Percentiles rank a stretch among this genome's conserved stretches.
These are phyloP conservation scores for Geotrichum carabidarum DNA, from an alignment of 1,139 yeast species.

Conservation along the genomic window DNA sequence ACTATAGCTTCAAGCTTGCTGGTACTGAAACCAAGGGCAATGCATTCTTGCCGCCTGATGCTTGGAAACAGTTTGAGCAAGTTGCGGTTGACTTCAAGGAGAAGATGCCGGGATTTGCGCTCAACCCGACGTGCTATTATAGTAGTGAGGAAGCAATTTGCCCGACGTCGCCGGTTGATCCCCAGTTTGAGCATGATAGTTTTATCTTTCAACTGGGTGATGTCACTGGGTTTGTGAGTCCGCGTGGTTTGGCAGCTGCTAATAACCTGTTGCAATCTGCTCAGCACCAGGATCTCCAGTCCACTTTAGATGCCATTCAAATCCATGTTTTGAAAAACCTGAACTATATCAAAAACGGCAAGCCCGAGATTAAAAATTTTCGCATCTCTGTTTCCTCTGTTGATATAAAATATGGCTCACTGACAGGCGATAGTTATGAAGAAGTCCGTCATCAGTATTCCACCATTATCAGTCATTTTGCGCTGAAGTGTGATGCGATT, in stretches of 20 bases:
- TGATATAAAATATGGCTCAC: conserved; percentile 44
- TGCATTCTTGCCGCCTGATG: conserved; percentile 28
- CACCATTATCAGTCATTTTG: conserved; percentile 23
- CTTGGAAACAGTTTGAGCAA: conserved; percentile 25
- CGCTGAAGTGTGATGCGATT: conserved; percentile 25
- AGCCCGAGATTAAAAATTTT: conserved; percentile 43
- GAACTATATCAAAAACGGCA: conserved; percentile 37
- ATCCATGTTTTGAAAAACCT: conserved; percentile 50
- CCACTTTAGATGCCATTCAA: conserved; percentile 62
- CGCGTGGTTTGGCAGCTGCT: conserved; percentile 28
- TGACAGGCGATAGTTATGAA: conserved; percentile 8
- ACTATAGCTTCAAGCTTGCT: conserved; percentile 13
- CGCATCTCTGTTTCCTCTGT: conserved; percentile 51
- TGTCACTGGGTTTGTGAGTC: conserved; percentile 39
- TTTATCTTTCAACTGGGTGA: conserved; percentile 50
- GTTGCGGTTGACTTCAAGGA: conserved; percentile 10
- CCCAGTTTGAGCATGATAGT: conserved; percentile 50
- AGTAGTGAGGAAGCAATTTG: conserved; percentile 41
- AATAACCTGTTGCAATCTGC: conserved; percentile 26
- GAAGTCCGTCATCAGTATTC: conserved; percentile 13
- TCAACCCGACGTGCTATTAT: conserved; percentile 41
- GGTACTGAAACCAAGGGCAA: conserved; percentile 18
- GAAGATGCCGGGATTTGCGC: conserved; percentile 19
- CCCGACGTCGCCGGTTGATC: conserved; percentile 44
- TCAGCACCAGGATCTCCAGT: conserved; percentile 37